These are phyloP conservation scores for Blumeriella jaapii DNA, from an alignment of 2,329 filamentous ascomycete species.

Conservation along the genomic window DNA sequence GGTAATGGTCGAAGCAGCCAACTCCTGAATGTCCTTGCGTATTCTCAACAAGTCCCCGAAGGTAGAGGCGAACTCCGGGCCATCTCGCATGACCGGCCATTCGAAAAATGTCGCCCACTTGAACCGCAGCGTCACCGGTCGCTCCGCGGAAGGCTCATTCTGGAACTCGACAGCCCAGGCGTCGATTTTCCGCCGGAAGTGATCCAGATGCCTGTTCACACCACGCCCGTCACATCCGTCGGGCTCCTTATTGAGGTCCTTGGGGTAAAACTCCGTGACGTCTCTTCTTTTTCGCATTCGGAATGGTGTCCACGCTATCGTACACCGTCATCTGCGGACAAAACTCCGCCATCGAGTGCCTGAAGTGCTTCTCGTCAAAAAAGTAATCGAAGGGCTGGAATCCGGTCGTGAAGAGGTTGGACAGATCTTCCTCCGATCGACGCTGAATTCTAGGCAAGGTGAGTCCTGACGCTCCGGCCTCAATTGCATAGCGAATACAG, in stretches of 20 bases:
- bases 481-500: conserved; percentile 38
- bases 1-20: conserved; percentile 29
- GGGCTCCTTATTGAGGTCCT: conserved; percentile 17
- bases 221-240: conserved; percentile 20
- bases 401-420: conserved; percentile 31
- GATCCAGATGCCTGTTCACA: conserved; percentile 21
- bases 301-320: conserved; percentile 29
- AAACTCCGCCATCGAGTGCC: conserved; percentile 26
- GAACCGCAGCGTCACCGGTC: conserved; percentile 18
- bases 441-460: conserved; percentile 35
- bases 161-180: conserved; percentile 16
- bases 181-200: conserved; percentile 21
- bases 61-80: conserved; percentile 34
- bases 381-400: conserved; percentile 34
- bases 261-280: conserved; percentile 31
- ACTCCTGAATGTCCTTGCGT: conserved; percentile 31
- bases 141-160: conserved; percentile 8
- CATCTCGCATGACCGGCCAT: conserved; percentile 36
- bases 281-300: conserved; percentile 27
- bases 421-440: conserved; percentile 32
- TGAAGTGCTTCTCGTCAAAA: conserved; percentile 37
- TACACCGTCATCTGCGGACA: conserved; percentile 36
- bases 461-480: conserved; percentile 35
- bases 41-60: conserved; percentile 33
- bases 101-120: conserved; percentile 28